Evolutionary conservation across 345 rosid genomes (phyloP).

Genomic region (Populus alba): DNA sequence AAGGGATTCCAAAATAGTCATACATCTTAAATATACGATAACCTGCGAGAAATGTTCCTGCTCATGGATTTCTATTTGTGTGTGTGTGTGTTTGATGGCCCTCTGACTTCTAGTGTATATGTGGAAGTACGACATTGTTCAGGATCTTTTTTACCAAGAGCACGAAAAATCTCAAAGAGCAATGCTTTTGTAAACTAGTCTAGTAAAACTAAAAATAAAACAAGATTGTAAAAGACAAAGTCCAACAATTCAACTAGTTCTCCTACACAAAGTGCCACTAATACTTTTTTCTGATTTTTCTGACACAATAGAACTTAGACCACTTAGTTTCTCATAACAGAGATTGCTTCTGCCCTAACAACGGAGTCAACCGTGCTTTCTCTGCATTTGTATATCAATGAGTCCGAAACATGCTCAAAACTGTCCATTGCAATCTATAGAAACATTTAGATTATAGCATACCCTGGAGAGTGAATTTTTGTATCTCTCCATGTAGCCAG

Average conservation of each 20-base stretch:
- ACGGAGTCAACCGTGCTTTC: neutral
- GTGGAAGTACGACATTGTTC: neutral
- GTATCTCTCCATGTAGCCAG: conserved; percentile 88
- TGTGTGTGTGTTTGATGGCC: no score
- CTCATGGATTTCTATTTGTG: neutral
- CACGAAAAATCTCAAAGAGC: neutral
- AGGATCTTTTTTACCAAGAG: neutral
- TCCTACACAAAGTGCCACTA: neutral
- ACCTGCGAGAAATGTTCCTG: neutral
- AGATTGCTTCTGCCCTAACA: neutral
- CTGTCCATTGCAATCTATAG: neutral
- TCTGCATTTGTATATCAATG: neutral
- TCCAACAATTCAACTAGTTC: neutral
- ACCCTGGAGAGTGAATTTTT: conserved; percentile 65
- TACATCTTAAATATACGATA: no score
- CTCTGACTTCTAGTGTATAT: neutral
- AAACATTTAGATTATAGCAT: conserved; percentile 12
- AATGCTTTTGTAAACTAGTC: neutral
- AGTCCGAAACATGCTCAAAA: neutral
- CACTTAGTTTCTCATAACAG: conserved; percentile 1
- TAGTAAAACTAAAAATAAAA: neutral
- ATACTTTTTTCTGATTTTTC: no score
- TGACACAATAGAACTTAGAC: neutral
- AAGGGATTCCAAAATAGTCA: no score
- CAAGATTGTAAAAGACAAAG: neutral